Conservation (phyloP, 192 early-diverging fungal species). For the Linnemannia zychae region DNA sequence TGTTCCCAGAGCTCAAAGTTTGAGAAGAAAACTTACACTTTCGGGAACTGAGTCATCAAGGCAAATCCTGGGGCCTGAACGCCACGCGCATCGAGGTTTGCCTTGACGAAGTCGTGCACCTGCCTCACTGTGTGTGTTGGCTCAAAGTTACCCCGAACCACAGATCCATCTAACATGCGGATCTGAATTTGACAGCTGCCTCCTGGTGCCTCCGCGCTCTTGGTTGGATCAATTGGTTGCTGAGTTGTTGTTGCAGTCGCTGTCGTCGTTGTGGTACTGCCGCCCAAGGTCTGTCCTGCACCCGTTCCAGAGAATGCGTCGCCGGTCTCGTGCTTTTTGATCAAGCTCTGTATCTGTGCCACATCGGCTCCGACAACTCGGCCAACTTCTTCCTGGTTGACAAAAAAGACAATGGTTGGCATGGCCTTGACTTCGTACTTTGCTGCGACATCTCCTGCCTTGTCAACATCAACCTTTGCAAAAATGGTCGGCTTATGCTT, state of each 20-base stretch:
- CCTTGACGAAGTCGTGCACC: slow-evolving; percentile 47
- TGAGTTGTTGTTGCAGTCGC: neutral
- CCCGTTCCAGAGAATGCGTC: slow-evolving; percentile 29
- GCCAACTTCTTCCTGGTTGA: slow-evolving; percentile 23
- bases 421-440: slow-evolving; percentile 35
- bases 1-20: neutral
- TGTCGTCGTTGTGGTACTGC: neutral
- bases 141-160: slow-evolving; percentile 47
- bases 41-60: slow-evolving; percentile 48
- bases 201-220: slow-evolving; percentile 35
- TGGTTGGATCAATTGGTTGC: neutral
- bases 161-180: slow-evolving; percentile 36
- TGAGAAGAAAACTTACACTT: slow-evolving; percentile 20
- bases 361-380: slow-evolving; percentile 44
- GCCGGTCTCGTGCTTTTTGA: slow-evolving; percentile 40
- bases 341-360: slow-evolving; percentile 33
- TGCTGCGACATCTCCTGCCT: slow-evolving; percentile 28
- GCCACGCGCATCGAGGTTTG: slow-evolving; percentile 35
- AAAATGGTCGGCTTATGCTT: slow-evolving; percentile 43
- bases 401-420: slow-evolving; percentile 52
- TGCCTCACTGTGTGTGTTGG: slow-evolving; percentile 31
- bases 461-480: slow-evolving; percentile 49
- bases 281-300: slow-evolving; percentile 39
- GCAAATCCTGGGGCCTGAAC: slow-evolving; percentile 21
- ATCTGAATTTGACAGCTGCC: slow-evolving; percentile 53